Evolutionary conservation across 345 rosid species (phyloP).

Genomic region (Streptanthus diversifolius): DNA sequence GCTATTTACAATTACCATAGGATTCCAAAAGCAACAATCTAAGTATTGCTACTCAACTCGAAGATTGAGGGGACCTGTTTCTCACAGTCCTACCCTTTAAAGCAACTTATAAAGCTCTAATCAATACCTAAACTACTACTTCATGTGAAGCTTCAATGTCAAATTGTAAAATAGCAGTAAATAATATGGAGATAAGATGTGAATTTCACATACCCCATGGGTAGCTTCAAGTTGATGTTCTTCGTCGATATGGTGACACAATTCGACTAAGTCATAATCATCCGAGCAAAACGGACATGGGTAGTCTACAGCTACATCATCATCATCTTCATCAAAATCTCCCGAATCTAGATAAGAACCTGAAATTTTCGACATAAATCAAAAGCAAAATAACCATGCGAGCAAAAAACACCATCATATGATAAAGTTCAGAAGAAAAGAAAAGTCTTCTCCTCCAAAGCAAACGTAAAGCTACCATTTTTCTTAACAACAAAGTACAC

Average conservation of each 20-base stretch:
- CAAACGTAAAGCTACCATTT: constrained; percentile 20
- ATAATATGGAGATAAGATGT: background rate
- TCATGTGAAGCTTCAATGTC: background rate
- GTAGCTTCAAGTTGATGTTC: constrained; percentile 28
- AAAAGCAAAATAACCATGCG: background rate
- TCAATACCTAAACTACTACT: background rate
- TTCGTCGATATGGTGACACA: constrained; percentile 31
- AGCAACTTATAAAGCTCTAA: background rate
- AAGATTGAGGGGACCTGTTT: background rate
- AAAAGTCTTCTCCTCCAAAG: background rate
- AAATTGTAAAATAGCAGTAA: background rate
- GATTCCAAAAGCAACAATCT: background rate
- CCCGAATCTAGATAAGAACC: constrained; percentile 17
- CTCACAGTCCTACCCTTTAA: background rate
- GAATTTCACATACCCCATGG: constrained; percentile 29
- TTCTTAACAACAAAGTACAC: background rate
- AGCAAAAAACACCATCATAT: background rate
- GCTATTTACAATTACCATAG: background rate
- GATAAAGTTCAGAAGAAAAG: background rate
- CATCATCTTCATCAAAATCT: constrained; percentile 33
- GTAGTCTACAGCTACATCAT: constrained; percentile 23
- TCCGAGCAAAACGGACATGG: constrained; percentile 32
- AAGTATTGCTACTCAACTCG: background rate
- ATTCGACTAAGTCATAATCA: constrained; percentile 30
- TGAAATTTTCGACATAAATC: background rate